These are phyloP conservation scores for Medicago lupulina DNA, from an alignment of 306 rosid species.

Conservation along the genomic window DNA sequence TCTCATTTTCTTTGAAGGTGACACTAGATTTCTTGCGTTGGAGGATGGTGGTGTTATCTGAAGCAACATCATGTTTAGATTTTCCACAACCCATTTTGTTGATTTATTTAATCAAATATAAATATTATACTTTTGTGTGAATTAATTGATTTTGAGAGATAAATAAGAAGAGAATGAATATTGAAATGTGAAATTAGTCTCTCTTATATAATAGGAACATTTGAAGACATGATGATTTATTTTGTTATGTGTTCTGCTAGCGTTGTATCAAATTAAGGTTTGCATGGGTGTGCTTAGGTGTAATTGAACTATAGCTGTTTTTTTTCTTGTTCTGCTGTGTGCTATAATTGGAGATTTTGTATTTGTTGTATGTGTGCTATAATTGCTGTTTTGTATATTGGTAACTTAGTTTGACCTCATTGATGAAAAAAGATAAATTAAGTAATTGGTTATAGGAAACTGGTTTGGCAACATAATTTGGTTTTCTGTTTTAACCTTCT, in stretches of 20 bases:
- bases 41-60: constrained; percentile 56
- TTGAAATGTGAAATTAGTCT: constrained; percentile 3
- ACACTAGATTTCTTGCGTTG: constrained; percentile 55
- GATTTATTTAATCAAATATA: neutral
- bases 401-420: constrained; percentile 29
- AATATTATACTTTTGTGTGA: constrained; percentile 21
- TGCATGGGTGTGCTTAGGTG: constrained; percentile 51
- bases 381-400: constrained; percentile 18
- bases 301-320: neutral
- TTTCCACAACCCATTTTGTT: constrained; percentile 80
- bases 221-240: constrained; percentile 16
- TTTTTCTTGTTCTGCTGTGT: neutral
- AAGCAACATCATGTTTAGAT: constrained; percentile 73
- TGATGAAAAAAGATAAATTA: constrained; percentile 4
- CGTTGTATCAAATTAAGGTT: constrained; percentile 24
- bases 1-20: constrained; percentile 34
- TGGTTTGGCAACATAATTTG: neutral
- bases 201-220: constrained; percentile 25
- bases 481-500: neutral
- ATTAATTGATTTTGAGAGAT: neutral
- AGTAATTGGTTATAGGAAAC: constrained; percentile 20
- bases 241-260: constrained; percentile 37
- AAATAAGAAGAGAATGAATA: constrained; percentile 1
- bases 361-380: constrained; percentile 3
- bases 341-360: constrained; percentile 27